Base-by-base conservation (phyloP, 2,329 filamentous ascomycete species). In the Fusarium solani-melongenae region DNA sequence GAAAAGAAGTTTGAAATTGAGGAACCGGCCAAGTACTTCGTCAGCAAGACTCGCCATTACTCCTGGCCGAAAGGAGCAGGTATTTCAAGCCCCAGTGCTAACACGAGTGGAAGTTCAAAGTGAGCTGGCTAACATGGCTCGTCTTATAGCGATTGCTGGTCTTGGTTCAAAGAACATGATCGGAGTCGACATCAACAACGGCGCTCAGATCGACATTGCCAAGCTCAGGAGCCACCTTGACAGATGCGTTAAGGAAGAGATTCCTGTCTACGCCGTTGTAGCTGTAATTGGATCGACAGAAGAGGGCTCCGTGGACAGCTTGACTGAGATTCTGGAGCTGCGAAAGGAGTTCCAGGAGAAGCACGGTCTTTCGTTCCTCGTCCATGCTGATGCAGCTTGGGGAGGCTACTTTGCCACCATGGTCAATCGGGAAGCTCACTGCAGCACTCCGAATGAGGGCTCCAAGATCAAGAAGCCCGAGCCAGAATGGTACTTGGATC, bases 381-480 rank as follows among this genome's bases (percentile, higher is more conserved):
- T 88, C 9, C 86, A 87, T 60, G 84, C 80, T 1, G 86, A 87
- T 67, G 86, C 84, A 0, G 85, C 86, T 1, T 88, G 86, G 86
- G 85, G 86, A 20, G 86, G 86, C 0, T 88, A 88, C 62, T 88
- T 87, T 63, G 80, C 80, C 29, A 82, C 82, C 0, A 86, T 86
- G 84, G 33, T 87, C 20, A 82, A 81, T 1, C 79, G 77, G 5
- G 73, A 80, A 4, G 79, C 77, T 24, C 75, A 66, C 2, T 70
- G 62, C 22, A 67, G 62, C 8, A 49, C 59, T 9, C 49, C 68
- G 4, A 56, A 53, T 0, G 57, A 64, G 1, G 15, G 11, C 8
- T 51, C 55, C 2, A 7, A 38, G 8, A 60, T 22, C 27, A 69
- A 31, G 27, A 73, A 76, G 39, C 73, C 71, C 49, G 82, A 83